A percentile compares a stretch with the other conserved stretches of the same genome.
Conservation (phyloP, 2,329 filamentous ascomycete species). For the Aphanocladium album region DNA sequence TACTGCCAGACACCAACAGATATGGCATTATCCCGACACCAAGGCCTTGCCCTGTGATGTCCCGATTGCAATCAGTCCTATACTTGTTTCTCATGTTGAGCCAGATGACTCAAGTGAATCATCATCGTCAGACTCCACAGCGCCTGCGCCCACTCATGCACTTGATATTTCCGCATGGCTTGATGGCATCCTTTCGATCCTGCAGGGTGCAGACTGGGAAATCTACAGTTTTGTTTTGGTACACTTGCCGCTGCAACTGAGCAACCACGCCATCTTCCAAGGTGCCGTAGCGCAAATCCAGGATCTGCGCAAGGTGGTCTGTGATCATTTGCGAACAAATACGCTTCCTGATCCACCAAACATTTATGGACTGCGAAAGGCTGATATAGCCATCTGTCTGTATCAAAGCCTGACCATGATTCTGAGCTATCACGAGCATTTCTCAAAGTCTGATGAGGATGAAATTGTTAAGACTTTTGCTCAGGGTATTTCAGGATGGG, state of each 20-base stretch:
- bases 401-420: slow-evolving; percentile 84
- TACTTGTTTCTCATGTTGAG: slow-evolving; percentile 41
- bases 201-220: slow-evolving; percentile 80
- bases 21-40: slow-evolving; percentile 55
- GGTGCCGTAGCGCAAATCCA: slow-evolving; percentile 70
- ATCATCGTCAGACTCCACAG: slow-evolving; percentile 19
- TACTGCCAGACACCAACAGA: slow-evolving; percentile 38
- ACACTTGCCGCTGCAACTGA: slow-evolving; percentile 80
- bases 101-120: slow-evolving; percentile 22
- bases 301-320: slow-evolving; percentile 68
- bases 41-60: slow-evolving; percentile 49
- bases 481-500: slow-evolving; percentile 75
- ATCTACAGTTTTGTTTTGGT: slow-evolving; percentile 86
- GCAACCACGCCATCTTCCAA: slow-evolving; percentile 81
- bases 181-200: slow-evolving; percentile 67
- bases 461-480: slow-evolving; percentile 85
- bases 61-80: slow-evolving; percentile 42
- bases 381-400: slow-evolving; percentile 82
- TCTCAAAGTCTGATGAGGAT: slow-evolving; percentile 79
- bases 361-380: slow-evolving; percentile 74
- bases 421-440: slow-evolving; percentile 83
- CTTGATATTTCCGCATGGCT: slow-evolving; percentile 66
- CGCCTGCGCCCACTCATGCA: slow-evolving; percentile 29
- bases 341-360: slow-evolving; percentile 76
- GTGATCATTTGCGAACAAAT: slow-evolving; percentile 74